Evolutionary conservation across 495 filamentous ascomycete species (phyloP), one percentile per base, ranked within the genome.

Genomic region (Amphirosellinia nigrospora): DNA sequence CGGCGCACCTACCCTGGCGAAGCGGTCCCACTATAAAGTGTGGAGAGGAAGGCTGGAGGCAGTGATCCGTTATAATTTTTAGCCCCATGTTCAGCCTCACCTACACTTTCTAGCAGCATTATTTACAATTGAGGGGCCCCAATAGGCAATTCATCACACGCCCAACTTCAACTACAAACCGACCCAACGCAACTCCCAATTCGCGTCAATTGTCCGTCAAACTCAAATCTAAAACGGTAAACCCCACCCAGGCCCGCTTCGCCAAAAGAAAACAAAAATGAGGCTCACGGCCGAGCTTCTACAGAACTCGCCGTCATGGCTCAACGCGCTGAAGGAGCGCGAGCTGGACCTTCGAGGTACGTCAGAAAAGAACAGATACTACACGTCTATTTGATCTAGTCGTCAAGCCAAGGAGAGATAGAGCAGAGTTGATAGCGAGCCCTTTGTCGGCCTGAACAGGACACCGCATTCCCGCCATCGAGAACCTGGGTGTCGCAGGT

Each of bases 261-360:
- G 58, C 52, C 63, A 52, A 36, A 75, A 26, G 83, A 19, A 53
- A 26, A 53, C 5, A 53, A 53, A 66, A 60, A 98, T 98, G 96
- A 91, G 96, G 86, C 87, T 99, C 82, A 98, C 94, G 66, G 90
- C 93, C 73, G 96, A 98, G 79, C 91, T 97, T 75, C 94, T 98
- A 78, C 87, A 91, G 79, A 89, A 87, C 82, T 95, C 95, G 70
- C 91, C 95, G 69, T 97, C 93, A 79, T 99, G 97, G 89, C 92
- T 98, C 77, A 98, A 98, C 85, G 93, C 95, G 71, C 86, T 98
- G 83, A 94, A 93, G 81, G 96, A 99, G 85, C 93, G 96, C 77
- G 96, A 99, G 88, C 88, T 99, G 77, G 94, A 98, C 86, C 94
- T 99, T 74, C 90, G 96, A 98, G 96, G 96, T 99, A 90, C 91